These are phyloP conservation scores for Heterobasidion irregulare DNA, from an alignment of 1,284 basidiomycete species.

Conservation along the genomic window DNA sequence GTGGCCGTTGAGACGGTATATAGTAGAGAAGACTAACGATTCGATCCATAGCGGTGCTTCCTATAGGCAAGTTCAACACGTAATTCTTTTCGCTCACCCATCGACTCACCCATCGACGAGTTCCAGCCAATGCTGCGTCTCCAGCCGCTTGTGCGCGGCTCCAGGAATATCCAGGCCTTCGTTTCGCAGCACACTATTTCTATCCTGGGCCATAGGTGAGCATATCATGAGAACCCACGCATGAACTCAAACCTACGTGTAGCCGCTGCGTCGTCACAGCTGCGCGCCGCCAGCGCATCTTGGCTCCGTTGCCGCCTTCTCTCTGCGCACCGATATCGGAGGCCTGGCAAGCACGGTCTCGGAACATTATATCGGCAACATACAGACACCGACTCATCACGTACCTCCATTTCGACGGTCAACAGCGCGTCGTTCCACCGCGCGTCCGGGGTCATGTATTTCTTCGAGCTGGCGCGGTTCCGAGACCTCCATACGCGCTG, in stretches of 20 bases:
- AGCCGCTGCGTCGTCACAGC: slow-evolving; percentile 33
- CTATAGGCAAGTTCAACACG: slow-evolving; percentile 17
- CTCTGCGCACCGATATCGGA: slow-evolving; percentile 28
- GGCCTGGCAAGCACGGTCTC: slow-evolving; percentile 18
- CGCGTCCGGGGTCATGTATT: slow-evolving; percentile 11
- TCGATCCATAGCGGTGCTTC: slow-evolving; percentile 66
- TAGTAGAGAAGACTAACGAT: slow-evolving; percentile 26
- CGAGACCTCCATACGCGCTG: slow-evolving; percentile 24
- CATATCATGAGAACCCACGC: background rate
- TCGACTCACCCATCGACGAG: slow-evolving; percentile 47
- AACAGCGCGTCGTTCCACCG: slow-evolving; percentile 4
- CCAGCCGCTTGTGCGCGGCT: slow-evolving; percentile 36
- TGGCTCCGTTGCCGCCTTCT: slow-evolving; percentile 33
- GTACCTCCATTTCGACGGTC: background rate
- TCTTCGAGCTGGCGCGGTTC: slow-evolving; percentile 6
- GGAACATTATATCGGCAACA: background rate
- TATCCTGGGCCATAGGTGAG: slow-evolving; percentile 19
- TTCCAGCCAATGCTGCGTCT: slow-evolving; percentile 60
- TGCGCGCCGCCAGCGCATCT: slow-evolving; percentile 38
- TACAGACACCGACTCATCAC: background rate
- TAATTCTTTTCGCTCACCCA: background rate
- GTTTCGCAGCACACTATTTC: slow-evolving; percentile 27
- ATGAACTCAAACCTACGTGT: slow-evolving; percentile 9
- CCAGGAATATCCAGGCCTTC: slow-evolving; percentile 19
- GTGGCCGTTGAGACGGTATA: background rate